phyloP scores from a whole-genome alignment of 352 stramenopile genomes.

The Pythium sukuiense region DNA sequence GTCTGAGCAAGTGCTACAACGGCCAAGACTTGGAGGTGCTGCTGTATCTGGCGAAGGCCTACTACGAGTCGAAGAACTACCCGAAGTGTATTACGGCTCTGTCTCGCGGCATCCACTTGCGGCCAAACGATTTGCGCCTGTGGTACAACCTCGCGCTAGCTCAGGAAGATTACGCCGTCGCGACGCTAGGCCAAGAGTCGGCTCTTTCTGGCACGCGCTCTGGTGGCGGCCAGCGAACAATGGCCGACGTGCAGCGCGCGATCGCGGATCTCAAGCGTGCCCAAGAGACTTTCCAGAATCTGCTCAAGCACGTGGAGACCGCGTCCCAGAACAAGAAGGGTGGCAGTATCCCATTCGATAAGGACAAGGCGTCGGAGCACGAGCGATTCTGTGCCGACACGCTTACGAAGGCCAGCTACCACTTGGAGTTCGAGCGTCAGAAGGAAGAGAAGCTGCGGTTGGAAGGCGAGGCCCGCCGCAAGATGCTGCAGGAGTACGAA shows the following conservation, averaged over 20 bases:
- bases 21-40: constrained; percentile 75
- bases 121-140: constrained; percentile 73
- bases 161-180: constrained; percentile 87
- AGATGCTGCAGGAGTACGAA: constrained; percentile 81
- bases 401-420: constrained; percentile 83
- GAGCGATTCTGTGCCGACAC: constrained; percentile 88
- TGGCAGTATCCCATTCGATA: constrained; percentile 66
- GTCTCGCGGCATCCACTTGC: constrained; percentile 75
- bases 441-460: constrained; percentile 82
- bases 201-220: constrained; percentile 34
- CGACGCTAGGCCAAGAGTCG: constrained; percentile 75
- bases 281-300: constrained; percentile 80
- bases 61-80: constrained; percentile 90
- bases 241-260: constrained; percentile 87
- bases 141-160: constrained; percentile 88
- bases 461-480: constrained; percentile 80
- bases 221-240: constrained; percentile 67
- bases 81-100: constrained; percentile 85
- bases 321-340: constrained; percentile 62
- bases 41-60: constrained; percentile 86
- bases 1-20: constrained; percentile 88
- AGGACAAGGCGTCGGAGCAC: constrained; percentile 86
- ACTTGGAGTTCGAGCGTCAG: constrained; percentile 89
- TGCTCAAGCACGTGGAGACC: constrained; percentile 68
- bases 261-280: constrained; percentile 85